Conservation (phyloP, 345 rosid species). For the Salix caprea region DNA sequence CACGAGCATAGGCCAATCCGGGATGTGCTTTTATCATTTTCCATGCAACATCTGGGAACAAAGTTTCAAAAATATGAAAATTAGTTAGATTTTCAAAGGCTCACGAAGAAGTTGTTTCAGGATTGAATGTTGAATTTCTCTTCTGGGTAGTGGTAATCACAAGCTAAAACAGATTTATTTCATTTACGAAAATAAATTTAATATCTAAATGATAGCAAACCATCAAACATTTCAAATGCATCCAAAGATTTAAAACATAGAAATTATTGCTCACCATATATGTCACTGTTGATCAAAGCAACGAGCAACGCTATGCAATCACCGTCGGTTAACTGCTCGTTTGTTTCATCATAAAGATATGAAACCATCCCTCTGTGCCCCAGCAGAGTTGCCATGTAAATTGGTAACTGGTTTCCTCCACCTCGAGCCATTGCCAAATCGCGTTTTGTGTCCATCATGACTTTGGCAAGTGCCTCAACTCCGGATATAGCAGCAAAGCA, state of each 20-base stretch:
- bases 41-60: not conserved
- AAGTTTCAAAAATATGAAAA: not conserved
- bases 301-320: slow-evolving; percentile 25
- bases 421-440: slow-evolving; percentile 30
- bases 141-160: too few relatives aligned
- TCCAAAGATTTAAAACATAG: too few relatives aligned
- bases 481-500: not conserved
- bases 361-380: slow-evolving; percentile 37
- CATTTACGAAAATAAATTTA: too few relatives aligned
- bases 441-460: slow-evolving; percentile 31
- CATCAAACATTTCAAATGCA: too few relatives aligned
- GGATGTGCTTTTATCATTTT: not conserved
- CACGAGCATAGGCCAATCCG: not conserved
- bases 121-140: too few relatives aligned
- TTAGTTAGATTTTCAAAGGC: too few relatives aligned
- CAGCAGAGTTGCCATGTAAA: slow-evolving; percentile 34
- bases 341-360: slow-evolving; percentile 28
- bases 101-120: too few relatives aligned
- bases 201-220: too few relatives aligned
- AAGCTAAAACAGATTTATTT: too few relatives aligned
- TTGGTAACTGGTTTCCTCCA: slow-evolving; percentile 28
- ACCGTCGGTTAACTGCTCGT: slow-evolving; percentile 13
- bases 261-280: slow-evolving; percentile 18
- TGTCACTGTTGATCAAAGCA: slow-evolving; percentile 19
- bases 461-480: slow-evolving; percentile 27